Percentiles rank a stretch among this genome's conserved stretches.
Conservation (phyloP, 1,284 basidiomycete species). For the Cutaneotrichosporon sp. region DNA sequence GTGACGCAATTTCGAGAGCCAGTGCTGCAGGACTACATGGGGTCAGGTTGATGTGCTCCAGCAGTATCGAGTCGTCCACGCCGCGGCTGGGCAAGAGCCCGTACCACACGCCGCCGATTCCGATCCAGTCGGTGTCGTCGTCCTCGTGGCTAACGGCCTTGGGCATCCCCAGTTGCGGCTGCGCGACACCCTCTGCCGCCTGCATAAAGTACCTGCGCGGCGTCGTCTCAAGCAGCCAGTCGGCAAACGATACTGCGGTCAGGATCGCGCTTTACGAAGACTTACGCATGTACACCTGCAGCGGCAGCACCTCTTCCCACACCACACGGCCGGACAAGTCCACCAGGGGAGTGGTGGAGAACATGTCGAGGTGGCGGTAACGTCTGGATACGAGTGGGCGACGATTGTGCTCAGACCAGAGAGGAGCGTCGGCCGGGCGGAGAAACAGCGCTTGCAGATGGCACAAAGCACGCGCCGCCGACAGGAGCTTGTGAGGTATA, state of each 20-base stretch:
- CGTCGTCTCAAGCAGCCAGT: neutral
- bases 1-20: neutral
- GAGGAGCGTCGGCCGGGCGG: neutral
- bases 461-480: neutral
- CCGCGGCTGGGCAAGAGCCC: neutral
- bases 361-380: neutral
- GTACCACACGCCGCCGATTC: neutral
- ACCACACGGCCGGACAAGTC: constrained; percentile 1
- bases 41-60: neutral
- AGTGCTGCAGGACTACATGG: neutral
- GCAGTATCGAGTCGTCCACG: neutral
- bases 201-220: neutral
- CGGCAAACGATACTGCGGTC: neutral
- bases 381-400: neutral
- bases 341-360: neutral
- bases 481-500: neutral
- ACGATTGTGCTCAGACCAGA: neutral
- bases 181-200: neutral
- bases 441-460: neutral
- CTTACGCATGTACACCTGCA: neutral
- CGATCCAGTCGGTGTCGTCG: neutral
- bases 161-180: too few relatives aligned
- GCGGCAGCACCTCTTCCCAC: constrained; percentile 2
- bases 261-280: neutral
- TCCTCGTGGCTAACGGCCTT: neutral